phyloP scores from a whole-genome alignment of 192 early-diverging fungal genomes.

The Backusella luteola region DNA sequence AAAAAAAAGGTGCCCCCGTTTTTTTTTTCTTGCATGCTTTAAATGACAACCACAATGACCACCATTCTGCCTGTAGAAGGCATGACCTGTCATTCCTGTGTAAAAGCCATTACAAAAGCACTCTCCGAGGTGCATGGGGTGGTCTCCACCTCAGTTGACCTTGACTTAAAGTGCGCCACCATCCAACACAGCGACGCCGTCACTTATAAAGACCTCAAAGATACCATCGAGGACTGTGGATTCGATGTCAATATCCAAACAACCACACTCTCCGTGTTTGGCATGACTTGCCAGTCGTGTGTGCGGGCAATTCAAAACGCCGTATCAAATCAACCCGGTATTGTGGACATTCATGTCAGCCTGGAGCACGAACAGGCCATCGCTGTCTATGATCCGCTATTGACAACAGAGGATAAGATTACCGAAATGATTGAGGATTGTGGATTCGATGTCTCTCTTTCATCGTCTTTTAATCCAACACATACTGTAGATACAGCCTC shows the following conservation, averaged over 20 bases:
- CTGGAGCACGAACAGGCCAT: constrained; percentile 49
- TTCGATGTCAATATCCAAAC: constrained; percentile 51
- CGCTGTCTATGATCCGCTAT: background rate
- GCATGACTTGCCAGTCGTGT: constrained; percentile 89
- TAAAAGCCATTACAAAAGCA: constrained; percentile 64
- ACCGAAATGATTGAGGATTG: constrained; percentile 17
- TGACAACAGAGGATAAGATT: background rate
- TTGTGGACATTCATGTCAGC: constrained; percentile 29
- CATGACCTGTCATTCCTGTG: constrained; percentile 88
- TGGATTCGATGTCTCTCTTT: constrained; percentile 40
- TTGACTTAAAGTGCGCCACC: constrained; percentile 12
- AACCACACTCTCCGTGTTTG: constrained; percentile 46
- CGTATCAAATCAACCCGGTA: constrained; percentile 57
- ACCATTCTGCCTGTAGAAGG: constrained; percentile 55
- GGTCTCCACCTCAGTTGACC: background rate
- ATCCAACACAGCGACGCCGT: background rate
- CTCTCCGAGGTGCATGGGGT: constrained; percentile 33
- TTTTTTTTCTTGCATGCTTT: background rate
- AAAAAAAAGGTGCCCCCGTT: background rate
- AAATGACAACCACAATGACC: background rate
- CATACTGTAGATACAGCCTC: constrained; percentile 50
- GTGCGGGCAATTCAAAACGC: constrained; percentile 68
- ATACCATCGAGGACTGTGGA: constrained; percentile 66
- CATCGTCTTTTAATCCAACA: constrained; percentile 76
- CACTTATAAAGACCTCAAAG: constrained; percentile 18